These are phyloP conservation scores for Oryza officinalis DNA, from an alignment of 176 grass and related monocot species.

Conservation along the genomic window DNA sequence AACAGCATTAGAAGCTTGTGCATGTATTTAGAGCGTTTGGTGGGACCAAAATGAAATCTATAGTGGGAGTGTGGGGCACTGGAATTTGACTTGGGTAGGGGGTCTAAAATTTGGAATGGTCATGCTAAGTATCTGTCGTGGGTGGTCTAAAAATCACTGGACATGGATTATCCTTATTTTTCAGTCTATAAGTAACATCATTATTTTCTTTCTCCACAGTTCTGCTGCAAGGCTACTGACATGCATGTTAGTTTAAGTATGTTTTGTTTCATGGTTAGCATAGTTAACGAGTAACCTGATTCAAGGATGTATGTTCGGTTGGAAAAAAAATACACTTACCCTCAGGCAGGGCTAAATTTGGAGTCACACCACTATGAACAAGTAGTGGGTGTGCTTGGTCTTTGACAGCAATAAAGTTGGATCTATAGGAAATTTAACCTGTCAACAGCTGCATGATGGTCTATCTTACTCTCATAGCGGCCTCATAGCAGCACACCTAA, in stretches of 20 bases:
- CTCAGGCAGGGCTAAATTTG: background rate
- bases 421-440: constrained; percentile 23
- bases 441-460: constrained; percentile 4
- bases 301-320: background rate
- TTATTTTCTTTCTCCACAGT: background rate
- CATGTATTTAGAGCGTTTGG: constrained; percentile 1
- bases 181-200: background rate
- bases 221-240: background rate
- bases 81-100: background rate
- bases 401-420: constrained; percentile 12
- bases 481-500: constrained; percentile 31
- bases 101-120: constrained; percentile 6
- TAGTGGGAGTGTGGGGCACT: background rate
- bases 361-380: background rate
- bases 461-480: constrained; percentile 9
- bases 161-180: background rate
- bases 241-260: background rate
- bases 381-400: background rate
- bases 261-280: constrained; percentile 12
- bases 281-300: background rate
- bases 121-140: background rate
- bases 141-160: background rate
- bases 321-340: constrained; percentile 5
- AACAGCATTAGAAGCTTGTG: constrained; percentile 23
- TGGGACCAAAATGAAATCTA: constrained; percentile 17